Conservation (phyloP, 2,329 filamentous ascomycete species). For the Graphilbum ipis-grandicollis region DNA sequence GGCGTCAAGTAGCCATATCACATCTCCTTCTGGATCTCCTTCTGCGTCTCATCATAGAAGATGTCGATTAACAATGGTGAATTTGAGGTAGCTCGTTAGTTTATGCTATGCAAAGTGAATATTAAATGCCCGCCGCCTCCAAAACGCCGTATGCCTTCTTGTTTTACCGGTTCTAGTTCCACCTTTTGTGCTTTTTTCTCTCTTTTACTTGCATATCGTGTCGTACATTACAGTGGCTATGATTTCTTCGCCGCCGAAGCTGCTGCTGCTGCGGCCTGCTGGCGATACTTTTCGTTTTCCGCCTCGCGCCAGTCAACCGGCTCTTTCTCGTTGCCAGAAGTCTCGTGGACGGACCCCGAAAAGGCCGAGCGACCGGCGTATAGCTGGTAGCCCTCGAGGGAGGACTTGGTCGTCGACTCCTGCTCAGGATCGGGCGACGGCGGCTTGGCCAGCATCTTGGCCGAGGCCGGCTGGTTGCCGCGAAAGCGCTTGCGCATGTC, state of each 20-base stretch:
- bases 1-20: too few species aligned
- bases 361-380: constrained; percentile 66
- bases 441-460: constrained; percentile 29
- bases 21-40: too few species aligned
- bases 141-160: too few species aligned
- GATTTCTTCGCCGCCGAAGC: not conserved
- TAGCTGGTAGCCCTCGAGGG: constrained; percentile 40
- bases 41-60: too few species aligned
- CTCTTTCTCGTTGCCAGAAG: constrained; percentile 48
- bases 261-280: constrained; percentile 11
- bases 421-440: not conserved
- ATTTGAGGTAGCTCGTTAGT: too few species aligned
- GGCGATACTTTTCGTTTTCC: constrained; percentile 44
- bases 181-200: not conserved
- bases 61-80: too few species aligned
- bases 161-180: not conserved
- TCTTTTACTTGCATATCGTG: too few species aligned
- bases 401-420: not conserved
- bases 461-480: constrained; percentile 72
- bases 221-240: not conserved
- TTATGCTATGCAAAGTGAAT: too few species aligned
- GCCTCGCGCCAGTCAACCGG: constrained; percentile 45
- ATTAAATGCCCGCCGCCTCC: too few species aligned
- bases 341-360: constrained; percentile 42
- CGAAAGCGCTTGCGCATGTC: constrained; percentile 98